A percentile compares a stretch with the other conserved stretches of the same genome.
Evolutionary conservation across 805 yeast species (phyloP).

Genomic region (Metschnikowia sp.): DNA sequence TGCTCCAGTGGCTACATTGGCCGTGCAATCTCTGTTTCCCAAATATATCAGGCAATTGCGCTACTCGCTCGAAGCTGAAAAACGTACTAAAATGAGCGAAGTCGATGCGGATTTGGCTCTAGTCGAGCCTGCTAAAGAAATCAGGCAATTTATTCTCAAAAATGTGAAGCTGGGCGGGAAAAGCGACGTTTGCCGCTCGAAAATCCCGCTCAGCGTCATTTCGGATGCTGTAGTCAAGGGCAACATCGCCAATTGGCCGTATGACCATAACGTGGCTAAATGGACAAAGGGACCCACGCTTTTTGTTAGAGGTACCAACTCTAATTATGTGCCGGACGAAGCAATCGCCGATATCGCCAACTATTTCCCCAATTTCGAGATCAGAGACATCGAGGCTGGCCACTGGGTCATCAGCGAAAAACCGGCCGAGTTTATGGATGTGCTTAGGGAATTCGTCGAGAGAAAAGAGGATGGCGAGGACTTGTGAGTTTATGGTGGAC

Average conservation of each 20-base stretch:
- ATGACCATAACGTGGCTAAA: constrained; percentile 47
- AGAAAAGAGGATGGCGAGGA: constrained; percentile 33
- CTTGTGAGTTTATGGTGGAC: no score
- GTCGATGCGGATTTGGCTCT: constrained; percentile 62
- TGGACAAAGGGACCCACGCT: constrained; percentile 67
- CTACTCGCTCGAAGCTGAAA: constrained; percentile 48
- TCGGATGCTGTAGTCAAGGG: constrained; percentile 64
- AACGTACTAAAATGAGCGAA: constrained; percentile 53
- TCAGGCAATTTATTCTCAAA: constrained; percentile 76
- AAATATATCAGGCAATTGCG: constrained; percentile 63
- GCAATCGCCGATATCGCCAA: constrained; percentile 65
- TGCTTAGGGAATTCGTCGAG: constrained; percentile 61
- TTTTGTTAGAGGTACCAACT: constrained; percentile 74
- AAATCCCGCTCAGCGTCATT: constrained; percentile 71
- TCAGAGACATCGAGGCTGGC: constrained; percentile 76
- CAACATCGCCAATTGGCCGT: constrained; percentile 74
- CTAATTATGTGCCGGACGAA: constrained; percentile 81
- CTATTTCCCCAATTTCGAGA: constrained; percentile 74
- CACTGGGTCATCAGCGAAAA: constrained; percentile 93
- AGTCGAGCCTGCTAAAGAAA: constrained; percentile 56
- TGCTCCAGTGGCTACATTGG: constrained; percentile 70
- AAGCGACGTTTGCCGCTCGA: constrained; percentile 42
- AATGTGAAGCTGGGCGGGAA: constrained; percentile 51
- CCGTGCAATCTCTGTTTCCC: constrained; percentile 55
- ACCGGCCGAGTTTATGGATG: constrained; percentile 68